phyloP scores from a whole-genome alignment of 1,139 yeast species.

The Saccharomyces hybrid region DNA sequence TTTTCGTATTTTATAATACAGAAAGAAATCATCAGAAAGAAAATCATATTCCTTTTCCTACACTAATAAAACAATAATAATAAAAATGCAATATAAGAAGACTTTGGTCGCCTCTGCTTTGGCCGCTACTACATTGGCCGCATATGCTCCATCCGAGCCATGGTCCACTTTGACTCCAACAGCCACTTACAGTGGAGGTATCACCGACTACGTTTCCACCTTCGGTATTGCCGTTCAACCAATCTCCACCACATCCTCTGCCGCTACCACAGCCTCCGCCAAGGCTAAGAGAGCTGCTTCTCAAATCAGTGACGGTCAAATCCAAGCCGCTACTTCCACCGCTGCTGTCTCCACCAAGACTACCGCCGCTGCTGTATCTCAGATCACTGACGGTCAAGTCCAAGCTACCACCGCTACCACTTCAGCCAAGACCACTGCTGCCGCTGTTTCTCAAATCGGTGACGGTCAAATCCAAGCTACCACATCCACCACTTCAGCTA shows the following conservation, averaged over 20 bases:
- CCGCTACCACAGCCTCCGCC: conserved; percentile 29
- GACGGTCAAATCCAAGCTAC: conserved; percentile 42
- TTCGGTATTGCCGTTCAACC: conserved; percentile 69
- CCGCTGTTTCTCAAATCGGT: conserved; percentile 45
- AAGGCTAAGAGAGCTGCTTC: conserved; percentile 35
- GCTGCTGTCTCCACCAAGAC: conserved; percentile 32
- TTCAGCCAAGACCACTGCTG: conserved; percentile 35
- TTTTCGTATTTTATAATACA: neutral
- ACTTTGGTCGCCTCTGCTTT: conserved; percentile 38
- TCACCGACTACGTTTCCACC: conserved; percentile 50
- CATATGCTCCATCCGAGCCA: conserved; percentile 62
- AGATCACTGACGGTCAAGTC: conserved; percentile 54
- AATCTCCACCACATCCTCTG: conserved; percentile 34
- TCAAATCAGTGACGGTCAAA: conserved; percentile 42
- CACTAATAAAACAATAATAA: neutral
- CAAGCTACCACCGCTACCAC: conserved; percentile 37
- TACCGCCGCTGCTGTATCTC: conserved; percentile 42
- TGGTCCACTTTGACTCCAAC: conserved; percentile 67
- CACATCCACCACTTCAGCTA: conserved; percentile 61
- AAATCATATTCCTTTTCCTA: neutral
- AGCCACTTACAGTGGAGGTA: conserved; percentile 49
- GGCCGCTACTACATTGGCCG: conserved; percentile 49
- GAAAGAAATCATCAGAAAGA: neutral
- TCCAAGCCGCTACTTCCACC: conserved; percentile 38
- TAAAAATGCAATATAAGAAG: conserved; percentile 33